Evolutionary conservation across 495 filamentous ascomycete genomes (phyloP).

Genomic region (Tuber calosporum): DNA sequence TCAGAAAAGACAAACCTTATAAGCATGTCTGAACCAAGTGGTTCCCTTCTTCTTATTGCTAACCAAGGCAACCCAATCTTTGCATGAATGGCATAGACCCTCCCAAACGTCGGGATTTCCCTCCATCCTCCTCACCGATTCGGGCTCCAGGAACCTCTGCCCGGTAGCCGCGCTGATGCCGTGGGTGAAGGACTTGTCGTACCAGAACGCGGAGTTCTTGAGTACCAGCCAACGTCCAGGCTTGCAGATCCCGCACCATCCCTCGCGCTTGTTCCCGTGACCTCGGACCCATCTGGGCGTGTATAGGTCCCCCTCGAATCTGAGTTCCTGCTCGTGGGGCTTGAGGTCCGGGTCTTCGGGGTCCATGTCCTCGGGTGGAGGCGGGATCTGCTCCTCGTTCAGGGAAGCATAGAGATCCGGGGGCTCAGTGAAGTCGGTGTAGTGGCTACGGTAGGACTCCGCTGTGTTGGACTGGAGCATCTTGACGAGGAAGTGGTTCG

Average conservation of each 20-base stretch:
- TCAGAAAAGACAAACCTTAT: slow-evolving; percentile 56
- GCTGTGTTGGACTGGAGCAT: slow-evolving; percentile 64
- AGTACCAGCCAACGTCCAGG: slow-evolving; percentile 73
- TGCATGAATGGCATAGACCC: slow-evolving; percentile 67
- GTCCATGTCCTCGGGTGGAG: slow-evolving; percentile 68
- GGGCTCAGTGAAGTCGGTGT: slow-evolving; percentile 59
- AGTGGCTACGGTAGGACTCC: slow-evolving; percentile 55
- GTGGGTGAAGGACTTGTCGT: slow-evolving; percentile 75
- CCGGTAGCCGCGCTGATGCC: slow-evolving; percentile 73
- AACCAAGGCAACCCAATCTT: slow-evolving; percentile 69
- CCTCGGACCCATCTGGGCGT: slow-evolving; percentile 72
- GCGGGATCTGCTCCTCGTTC: slow-evolving; percentile 58
- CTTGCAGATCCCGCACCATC: slow-evolving; percentile 79
- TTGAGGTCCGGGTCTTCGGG: slow-evolving; percentile 61
- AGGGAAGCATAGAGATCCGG: slow-evolving; percentile 67
- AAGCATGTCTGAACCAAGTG: slow-evolving; percentile 76
- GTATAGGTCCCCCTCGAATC: slow-evolving; percentile 70
- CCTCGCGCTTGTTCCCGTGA: slow-evolving; percentile 73
- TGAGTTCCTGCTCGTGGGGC: slow-evolving; percentile 67
- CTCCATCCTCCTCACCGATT: slow-evolving; percentile 64
- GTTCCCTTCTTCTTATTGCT: slow-evolving; percentile 82
- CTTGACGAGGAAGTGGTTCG: slow-evolving; percentile 52
- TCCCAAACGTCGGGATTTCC: slow-evolving; percentile 78
- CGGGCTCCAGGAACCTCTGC: slow-evolving; percentile 62
- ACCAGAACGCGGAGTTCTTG: slow-evolving; percentile 81